Conservation (phyloP, 352 stramenopile genomes). For the Phytopythium kandeliae region DNA sequence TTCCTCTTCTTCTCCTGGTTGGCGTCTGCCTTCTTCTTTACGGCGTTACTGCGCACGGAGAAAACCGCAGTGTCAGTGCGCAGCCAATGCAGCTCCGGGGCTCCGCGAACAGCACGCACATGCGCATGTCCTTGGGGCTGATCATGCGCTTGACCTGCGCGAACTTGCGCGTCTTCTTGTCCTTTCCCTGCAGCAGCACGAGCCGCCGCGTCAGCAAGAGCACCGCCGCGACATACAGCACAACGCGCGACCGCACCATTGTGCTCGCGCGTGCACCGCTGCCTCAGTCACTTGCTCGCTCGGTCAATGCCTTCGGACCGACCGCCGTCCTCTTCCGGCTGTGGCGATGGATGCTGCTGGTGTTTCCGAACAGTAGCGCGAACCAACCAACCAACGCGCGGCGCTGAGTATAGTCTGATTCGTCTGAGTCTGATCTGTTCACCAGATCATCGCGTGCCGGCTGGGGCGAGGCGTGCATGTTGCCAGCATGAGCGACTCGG, state of each 20-base stretch:
- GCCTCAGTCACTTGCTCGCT: background rate
- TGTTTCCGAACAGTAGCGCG: constrained; percentile 1
- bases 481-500: constrained; percentile 4
- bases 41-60: constrained; percentile 49
- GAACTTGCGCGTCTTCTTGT: constrained; percentile 98
- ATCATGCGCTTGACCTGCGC: constrained; percentile 98
- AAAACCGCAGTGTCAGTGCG: background rate
- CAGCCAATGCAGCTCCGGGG: background rate
- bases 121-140: constrained; percentile 95
- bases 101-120: constrained; percentile 56
- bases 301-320: background rate
- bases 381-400: constrained; percentile 4
- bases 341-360: background rate
- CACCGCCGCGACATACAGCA: background rate
- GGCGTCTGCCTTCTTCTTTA: constrained; percentile 66
- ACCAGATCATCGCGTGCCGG: background rate
- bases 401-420: background rate
- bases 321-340: background rate
- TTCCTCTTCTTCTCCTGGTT: constrained; percentile 89
- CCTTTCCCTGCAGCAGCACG: constrained; percentile 79
- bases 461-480: background rate
- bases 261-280: background rate
- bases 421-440: background rate
- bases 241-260: constrained; percentile 1
- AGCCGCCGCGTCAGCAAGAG: background rate